Evolutionary conservation across 306 rosid species (phyloP), one percentile per base, ranked within the genome.

Genomic region (Rosa chinensis): DNA sequence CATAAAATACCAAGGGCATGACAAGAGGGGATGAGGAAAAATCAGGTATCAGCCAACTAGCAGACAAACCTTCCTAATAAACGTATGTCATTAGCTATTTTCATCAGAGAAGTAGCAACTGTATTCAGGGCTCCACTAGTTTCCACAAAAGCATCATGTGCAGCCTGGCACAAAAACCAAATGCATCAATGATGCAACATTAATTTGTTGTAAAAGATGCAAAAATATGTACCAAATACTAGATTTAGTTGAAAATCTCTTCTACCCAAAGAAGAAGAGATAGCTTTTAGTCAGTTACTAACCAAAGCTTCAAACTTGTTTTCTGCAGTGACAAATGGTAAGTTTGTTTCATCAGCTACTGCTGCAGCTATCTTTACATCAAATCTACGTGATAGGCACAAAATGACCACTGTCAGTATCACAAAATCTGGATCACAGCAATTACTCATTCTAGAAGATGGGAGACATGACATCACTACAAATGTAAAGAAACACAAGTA

Each of bases 241-340:
- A 66, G 63, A 73, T 61, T 23, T 55, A 78, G 77, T 64, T 8
- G 66, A 53, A 44, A 74, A 76, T 62, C 55, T 10, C 48, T 35
- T 63, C 72, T 53, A 45, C 16, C 37, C 72, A 47, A 55, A 70
- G 75, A 53, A 66, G 73, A 64, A 25, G 47, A 70, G 42, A 32
- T 42, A 68, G 64, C 21, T 37, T 39, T 74, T 81, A 10, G 73
- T 81, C 23, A 80, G 84, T 48, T 72, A 86, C 98, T 79, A 77
- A 96, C 99, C 99, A 96, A 84, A 81, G 99, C 99, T 88, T 96
- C 99, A 82, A 96, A 96, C 89, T 96, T 96, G 87, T 96, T 96
- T 86, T 93, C 98, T 56, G 98, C 99, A 0, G 98, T 96, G 79
- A 91, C 83, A 85, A 96, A 96, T 18, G 99, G 99, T 8, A 91